Base-by-base conservation (phyloP, 192 early-diverging fungal species). In the Chytriomyces sp. region DNA sequence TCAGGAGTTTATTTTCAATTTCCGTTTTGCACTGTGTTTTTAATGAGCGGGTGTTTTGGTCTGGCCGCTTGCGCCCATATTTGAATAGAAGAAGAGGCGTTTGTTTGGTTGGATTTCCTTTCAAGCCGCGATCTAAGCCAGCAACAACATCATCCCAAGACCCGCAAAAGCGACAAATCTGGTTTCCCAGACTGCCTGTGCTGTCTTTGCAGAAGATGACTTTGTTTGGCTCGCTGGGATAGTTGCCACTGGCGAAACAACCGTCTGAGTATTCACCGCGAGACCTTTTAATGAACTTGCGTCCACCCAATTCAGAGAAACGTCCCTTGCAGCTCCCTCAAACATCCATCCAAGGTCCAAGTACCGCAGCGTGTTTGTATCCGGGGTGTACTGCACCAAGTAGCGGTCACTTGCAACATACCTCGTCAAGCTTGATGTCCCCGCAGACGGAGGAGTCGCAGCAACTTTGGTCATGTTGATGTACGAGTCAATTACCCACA, bases 281-380 rank as follows among this genome's bases (percentile, higher is more conserved):
- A 49, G 43, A 68, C 11, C 47, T 10, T 49, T 46, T 45, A 71
- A 28, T 8, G 59, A 28, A 50, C 11, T 71, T 24, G 69, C 50
- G 7, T 71, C 69, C n/a, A 62, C 53, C 71, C 71, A 73, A 35
- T 20, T 20, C 11, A 45, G 7, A 6, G 16, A 13, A 20, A 28
- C 20, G 20, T 70, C 50, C 50, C 20, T 13, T n/a, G 48, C 50
- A 48, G n/a, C 7, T 73, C 71, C 71, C 45, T 60, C 28, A 64
- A 73, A 73, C 71, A 78, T 28, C 77, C 77, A 78, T 35, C 50
- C n/a, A 5, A 78, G n/a, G 35, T 78, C 77, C 71, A 78, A 45
- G 43, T 47, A 64, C 28, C 77, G 4, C 16, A 78, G 10, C 16
- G 62, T 45, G 0, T 72, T 72, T 8, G 66, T 78, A 28, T 70